Evolutionary conservation across 352 stramenopile species (phyloP), one percentile per base, ranked within the genome.

Genomic region (Pythium rishiriense): DNA sequence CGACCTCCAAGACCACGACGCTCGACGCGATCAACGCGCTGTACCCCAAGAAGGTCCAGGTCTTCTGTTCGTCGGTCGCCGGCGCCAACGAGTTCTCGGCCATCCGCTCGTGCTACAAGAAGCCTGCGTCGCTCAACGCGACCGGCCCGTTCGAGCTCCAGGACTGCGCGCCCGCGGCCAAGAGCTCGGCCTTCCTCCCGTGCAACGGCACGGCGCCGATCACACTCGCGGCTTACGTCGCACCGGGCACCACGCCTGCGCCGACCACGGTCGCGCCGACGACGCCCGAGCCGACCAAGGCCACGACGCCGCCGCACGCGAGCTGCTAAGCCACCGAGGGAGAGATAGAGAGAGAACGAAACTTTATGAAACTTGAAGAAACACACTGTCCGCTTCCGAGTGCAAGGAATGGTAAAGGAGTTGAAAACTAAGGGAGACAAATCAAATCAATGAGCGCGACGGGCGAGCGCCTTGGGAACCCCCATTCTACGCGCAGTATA

Each of bases 341-440:
- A n/a, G 33, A 39, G 33, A 10, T n/a, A 10, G 11, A 10, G 11
- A 39, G 33, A 39, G 33, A 39, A 39, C 33, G 17, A 39, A 4
- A 3, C 33, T 14, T 17, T 39, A 39, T 39, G 33, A 39, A 39
- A 39, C 33, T 14, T 39, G 33, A 88, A 90, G 76, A 66, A 78
- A 50, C 77, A 92, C 71, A 75, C 87, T 70, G 79, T 90, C 74
- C 79, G 89, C 64, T 89, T 85, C 73, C 81, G 90, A 69, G 89
- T 90, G 73, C 83, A 92, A 65, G 83, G 83, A 14, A 60, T 88
- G n/a, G n/a, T n/a, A n/a, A n/a, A n/a, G 24, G 90, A 81, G 69
- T 90, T 82, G 59, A 76, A 75, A 14, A 39, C 7, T 39, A 14
- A 39, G 33, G n/a, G n/a, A n/a, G 17, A 17, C 10, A 39, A n/a